phyloP scores from a whole-genome alignment of 345 rosid genomes.

The Hibiscus syriacus region DNA sequence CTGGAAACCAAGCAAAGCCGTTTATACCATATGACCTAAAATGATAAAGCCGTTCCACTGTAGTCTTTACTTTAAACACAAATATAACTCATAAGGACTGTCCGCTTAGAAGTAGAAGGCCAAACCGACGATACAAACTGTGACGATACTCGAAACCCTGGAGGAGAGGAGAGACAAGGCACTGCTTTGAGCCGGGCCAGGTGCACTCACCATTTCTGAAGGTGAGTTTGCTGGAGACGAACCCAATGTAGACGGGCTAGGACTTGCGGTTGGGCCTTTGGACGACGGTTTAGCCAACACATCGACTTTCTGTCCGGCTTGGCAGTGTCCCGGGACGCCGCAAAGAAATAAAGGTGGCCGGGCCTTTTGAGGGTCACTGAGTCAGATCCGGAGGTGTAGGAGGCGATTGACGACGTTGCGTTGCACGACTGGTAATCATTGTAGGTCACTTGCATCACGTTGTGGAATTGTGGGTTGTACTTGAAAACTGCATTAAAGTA shows the following conservation, averaged over 20 bases:
- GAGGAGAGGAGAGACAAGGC: neutral
- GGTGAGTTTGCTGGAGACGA: slow-evolving; percentile 5
- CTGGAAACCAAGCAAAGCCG: neutral
- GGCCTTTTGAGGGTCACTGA: slow-evolving; percentile 11
- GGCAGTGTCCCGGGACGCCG: slow-evolving; percentile 26
- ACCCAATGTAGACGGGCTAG: neutral
- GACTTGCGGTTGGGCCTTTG: neutral
- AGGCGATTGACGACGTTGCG: slow-evolving; percentile 10
- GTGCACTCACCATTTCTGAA: slow-evolving; percentile 6
- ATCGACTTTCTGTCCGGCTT: slow-evolving; percentile 24
- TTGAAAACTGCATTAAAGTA: slow-evolving; percentile 16
- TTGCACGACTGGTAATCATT: slow-evolving; percentile 20
- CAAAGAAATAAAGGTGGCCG: slow-evolving; percentile 25
- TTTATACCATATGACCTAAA: neutral
- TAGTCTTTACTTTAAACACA: neutral
- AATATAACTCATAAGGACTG: neutral
- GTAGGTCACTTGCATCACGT: slow-evolving; percentile 24
- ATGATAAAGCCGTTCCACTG: neutral
- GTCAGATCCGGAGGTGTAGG: slow-evolving; percentile 25
- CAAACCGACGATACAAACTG: neutral
- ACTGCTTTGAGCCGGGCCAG: slow-evolving; percentile 10
- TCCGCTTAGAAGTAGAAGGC: neutral
- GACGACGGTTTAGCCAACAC: slow-evolving; percentile 8
- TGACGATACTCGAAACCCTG: neutral
- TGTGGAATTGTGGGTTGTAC: slow-evolving; percentile 23